Evolutionary conservation across 2,329 filamentous ascomycete genomes (phyloP), one percentile per base, ranked within the genome.

Genomic region (Fusarium anthophilum): DNA sequence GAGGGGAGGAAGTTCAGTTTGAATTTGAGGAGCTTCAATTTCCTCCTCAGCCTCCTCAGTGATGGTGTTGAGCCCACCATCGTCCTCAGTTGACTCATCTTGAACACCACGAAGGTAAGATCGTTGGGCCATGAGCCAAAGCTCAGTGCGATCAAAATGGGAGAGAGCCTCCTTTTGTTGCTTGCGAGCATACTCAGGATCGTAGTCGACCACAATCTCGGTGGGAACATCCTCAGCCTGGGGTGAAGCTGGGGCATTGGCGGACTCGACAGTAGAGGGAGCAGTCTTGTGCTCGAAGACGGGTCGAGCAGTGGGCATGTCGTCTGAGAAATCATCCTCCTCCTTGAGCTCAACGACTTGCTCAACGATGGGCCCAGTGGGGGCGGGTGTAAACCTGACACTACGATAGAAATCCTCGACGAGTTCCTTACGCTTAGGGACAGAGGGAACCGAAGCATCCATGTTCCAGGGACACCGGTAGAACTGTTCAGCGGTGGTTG

Each of bases 401-500:
- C 75, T 82, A 76, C 76, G 84, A 79, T 79, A 85, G 78, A 77
- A 85, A 39, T 80, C 79, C 71, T 84, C 83, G 73, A 81, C 72
- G 72, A 83, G 32, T 75, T 86, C 59, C 76, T 83, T 77, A 72
- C 80, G 73, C 75, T 78, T 78, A 14, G 82, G 81, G 8, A 84
- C 74, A 7, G 82, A 80, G 32, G 83, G 81, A 43, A 80, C 78
- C 13, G 80, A 79, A n/a, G 83, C 57, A 57, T 85, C 81, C 28
- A 83, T 83, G 73, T 86, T 88, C 92, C 95, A 98, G 7, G 95
- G 95, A 35, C 92, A 88, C 72, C 92, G 91, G 84, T 98, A 98
- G 79, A 98, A 98, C 72, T 93, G 91, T 80, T 98, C 94, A 15
- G 96, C 96, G n/a, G 93, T 95, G 37, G 94, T 94, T 4, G 96